Percentiles rank a stretch among this genome's conserved stretches.
phyloP scores from a whole-genome alignment of 208 protist genomes.

The Leishmania martiniquensis region DNA sequence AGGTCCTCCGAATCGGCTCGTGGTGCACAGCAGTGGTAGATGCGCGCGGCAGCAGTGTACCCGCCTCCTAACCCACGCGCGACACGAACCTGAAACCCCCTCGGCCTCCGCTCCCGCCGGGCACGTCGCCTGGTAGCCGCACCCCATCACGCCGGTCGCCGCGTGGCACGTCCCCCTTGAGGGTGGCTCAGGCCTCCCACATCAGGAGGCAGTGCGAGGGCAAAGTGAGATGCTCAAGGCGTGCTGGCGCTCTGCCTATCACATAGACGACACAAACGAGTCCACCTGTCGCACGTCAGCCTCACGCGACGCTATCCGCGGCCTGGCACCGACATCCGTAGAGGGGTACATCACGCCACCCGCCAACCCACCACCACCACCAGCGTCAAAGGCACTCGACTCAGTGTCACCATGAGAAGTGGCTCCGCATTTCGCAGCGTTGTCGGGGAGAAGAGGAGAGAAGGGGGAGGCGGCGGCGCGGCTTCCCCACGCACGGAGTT shows the following conservation, averaged over 20 bases:
- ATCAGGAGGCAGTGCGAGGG: not conserved
- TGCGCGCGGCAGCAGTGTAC: no score
- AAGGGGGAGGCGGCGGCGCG: not conserved
- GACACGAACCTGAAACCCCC: no score
- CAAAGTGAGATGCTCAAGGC: not conserved
- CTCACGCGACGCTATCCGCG: not conserved
- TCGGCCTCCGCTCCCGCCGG: no score
- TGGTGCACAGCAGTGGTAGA: no score
- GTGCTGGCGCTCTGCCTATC: not conserved
- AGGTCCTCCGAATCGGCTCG: no score
- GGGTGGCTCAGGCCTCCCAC: not conserved
- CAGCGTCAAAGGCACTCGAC: not conserved
- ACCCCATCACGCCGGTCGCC: no score
- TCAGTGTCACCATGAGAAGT: not conserved
- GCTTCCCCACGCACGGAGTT: not conserved
- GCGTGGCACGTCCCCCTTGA: no score
- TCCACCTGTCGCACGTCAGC: not conserved
- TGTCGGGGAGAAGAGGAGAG: not conserved
- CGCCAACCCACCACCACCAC: no score
- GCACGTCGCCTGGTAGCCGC: no score
- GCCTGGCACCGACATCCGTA: not conserved
- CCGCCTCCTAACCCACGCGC: no score
- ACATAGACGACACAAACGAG: not conserved
- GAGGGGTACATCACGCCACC: not conserved
- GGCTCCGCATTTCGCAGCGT: not conserved